These are phyloP conservation scores for Filobasidium wieringae DNA, from an alignment of 768 basidiomycete genomes.

Conservation along the genomic window DNA sequence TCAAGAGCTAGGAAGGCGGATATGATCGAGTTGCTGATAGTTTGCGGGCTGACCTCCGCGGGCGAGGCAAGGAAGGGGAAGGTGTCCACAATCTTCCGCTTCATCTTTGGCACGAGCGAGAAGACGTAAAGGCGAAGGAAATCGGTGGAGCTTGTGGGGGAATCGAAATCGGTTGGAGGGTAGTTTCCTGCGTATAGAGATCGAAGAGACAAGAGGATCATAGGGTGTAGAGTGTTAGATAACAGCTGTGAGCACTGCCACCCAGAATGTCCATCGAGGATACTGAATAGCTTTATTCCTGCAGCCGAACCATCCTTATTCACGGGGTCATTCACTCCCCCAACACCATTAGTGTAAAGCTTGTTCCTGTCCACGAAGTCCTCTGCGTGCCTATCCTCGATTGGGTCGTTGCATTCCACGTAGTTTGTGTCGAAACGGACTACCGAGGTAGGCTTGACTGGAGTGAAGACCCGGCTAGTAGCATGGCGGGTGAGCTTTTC, in stretches of 20 bases:
- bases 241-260: slow-evolving; percentile 66
- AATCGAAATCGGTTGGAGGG: neutral
- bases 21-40: slow-evolving; percentile 45
- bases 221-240: slow-evolving; percentile 69
- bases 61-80: slow-evolving; percentile 14
- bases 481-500: slow-evolving; percentile 1
- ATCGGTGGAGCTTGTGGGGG: neutral
- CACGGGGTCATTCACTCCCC: neutral
- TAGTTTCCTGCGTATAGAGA: slow-evolving; percentile 21
- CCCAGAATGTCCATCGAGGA: slow-evolving; percentile 65
- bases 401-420: slow-evolving; percentile 73
- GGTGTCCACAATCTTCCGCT: neutral
- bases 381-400: slow-evolving; percentile 75
- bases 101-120: neutral
- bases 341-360: slow-evolving; percentile 29
- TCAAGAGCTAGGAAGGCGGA: slow-evolving; percentile 74
- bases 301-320: slow-evolving; percentile 4
- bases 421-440: slow-evolving; percentile 56
- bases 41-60: slow-evolving; percentile 8
- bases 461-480: neutral
- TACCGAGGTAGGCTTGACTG: slow-evolving; percentile 17
- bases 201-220: slow-evolving; percentile 55
- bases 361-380: slow-evolving; percentile 55
- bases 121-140: neutral
- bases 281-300: slow-evolving; percentile 46